These are phyloP conservation scores for Aspergillus amoenus DNA, from an alignment of 2,329 filamentous ascomycete genomes.

Conservation along the genomic window DNA sequence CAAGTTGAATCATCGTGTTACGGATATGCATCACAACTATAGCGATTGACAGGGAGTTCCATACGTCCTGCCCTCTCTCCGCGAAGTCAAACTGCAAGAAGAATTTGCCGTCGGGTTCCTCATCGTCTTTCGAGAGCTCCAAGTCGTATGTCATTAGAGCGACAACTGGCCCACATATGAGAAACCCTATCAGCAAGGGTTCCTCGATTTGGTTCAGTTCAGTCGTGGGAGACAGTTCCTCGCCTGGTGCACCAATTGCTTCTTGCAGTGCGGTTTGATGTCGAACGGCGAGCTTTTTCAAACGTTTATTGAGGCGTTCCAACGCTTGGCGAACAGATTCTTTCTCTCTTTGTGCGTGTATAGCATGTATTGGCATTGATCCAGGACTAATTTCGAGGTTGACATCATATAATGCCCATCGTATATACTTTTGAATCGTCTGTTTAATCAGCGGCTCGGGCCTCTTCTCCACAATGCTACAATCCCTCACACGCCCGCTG, in stretches of 20 bases:
- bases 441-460: constrained; percentile 40
- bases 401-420: constrained; percentile 55
- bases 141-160: constrained; percentile 53
- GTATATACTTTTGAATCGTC: constrained; percentile 49
- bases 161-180: constrained; percentile 54
- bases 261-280: constrained; percentile 38
- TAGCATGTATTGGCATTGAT: constrained; percentile 46
- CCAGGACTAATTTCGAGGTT: constrained; percentile 36
- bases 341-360: constrained; percentile 42
- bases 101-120: constrained; percentile 26
- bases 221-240: background rate
- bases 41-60: constrained; percentile 59
- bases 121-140: constrained; percentile 29
- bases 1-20: constrained; percentile 49
- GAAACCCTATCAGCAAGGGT: constrained; percentile 55
- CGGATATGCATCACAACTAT: constrained; percentile 56
- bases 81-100: constrained; percentile 57
- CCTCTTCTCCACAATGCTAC: constrained; percentile 37
- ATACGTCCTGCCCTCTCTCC: constrained; percentile 56
- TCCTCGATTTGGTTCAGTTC: constrained; percentile 12
- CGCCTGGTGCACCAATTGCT: too few species aligned
- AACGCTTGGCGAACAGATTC: constrained; percentile 44
- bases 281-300: constrained; percentile 43
- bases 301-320: constrained; percentile 42
- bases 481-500: constrained; percentile 53